Evolutionary conservation across 2,329 filamentous ascomycete genomes (phyloP), one percentile per base, ranked within the genome.

Genomic region (Atkinsonella hypoxylon): DNA sequence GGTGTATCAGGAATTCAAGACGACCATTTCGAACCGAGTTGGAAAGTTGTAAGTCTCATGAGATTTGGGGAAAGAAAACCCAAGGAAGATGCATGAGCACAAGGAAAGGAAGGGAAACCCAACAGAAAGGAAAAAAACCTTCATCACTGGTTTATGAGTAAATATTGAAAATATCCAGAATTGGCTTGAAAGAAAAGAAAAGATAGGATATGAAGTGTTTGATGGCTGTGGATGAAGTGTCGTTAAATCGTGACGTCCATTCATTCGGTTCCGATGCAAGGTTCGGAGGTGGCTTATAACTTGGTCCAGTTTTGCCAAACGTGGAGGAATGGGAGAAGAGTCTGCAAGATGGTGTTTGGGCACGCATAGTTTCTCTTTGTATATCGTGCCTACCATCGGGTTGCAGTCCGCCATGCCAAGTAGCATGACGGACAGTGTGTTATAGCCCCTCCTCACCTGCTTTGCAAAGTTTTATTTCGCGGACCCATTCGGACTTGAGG

Each of bases 401-500:
- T 57, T 56, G 59, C 58, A 59, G 56, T 59, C 57, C 58, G 59
- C 56, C 58, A 60, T 61, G 57, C 58, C 54, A 54, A n/a, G 47
- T 45, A 58, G 56, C 56, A 61, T 59, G 57, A 60, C 58, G 58
- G 58, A 61, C 54, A 52, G 51, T 51, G 52, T 52, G 59, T 69
- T 78, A 96, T 61, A 94, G 83, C 52, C 93, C 93, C 76, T 97
- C 90, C 70, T 97, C 88, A 58, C 91, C 93, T 54, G 93, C 91
- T 70, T 90, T 93, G 74, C 93, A 98, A 52, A 97, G 78, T 71
- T 90, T 95, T 69, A 97, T 96, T 69, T 96, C 91, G 59, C 93
- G 87, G 58, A 93, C 89, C 93, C 93, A 98, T 73, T 98, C 93
- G 4, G 91, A 97, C 70, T 95, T 95, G 62, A 98, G 81, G 51